These are phyloP conservation scores for Polymyxa betae DNA, from an alignment of 208 protist genomes.

Conservation along the genomic window DNA sequence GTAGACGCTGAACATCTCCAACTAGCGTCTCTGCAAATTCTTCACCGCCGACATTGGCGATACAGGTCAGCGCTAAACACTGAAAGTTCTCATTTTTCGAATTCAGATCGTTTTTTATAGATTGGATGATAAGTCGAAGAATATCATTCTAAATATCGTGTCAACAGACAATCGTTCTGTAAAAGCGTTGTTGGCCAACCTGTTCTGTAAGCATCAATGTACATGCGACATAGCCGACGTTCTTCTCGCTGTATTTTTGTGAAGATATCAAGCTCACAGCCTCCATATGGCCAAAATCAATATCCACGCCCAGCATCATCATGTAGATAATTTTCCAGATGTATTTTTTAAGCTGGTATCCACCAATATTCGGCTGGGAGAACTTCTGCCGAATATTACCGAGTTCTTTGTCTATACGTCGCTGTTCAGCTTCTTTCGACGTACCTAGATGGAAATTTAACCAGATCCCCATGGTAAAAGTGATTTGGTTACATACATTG, in stretches of 20 bases:
- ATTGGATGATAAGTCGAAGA: constrained; percentile 95
- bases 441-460: constrained; percentile 68
- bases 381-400: constrained; percentile 98
- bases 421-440: constrained; percentile 88
- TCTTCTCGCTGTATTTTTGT: constrained; percentile 82
- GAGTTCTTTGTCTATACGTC: constrained; percentile 95
- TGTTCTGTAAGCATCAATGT: constrained; percentile 94
- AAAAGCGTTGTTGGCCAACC: constrained; percentile 55
- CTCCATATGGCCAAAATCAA: constrained; percentile 99
- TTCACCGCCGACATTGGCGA: constrained; percentile 94
- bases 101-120: constrained; percentile 91
- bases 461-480: constrained; percentile 51
- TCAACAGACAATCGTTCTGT: neutral
- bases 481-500: constrained; percentile 71
- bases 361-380: constrained; percentile 79
- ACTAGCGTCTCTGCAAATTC: constrained; percentile 96
- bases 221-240: constrained; percentile 89
- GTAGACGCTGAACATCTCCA: constrained; percentile 86
- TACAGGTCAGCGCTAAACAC: constrained; percentile 91
- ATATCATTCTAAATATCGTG: constrained; percentile 78
- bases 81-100: constrained; percentile 84
- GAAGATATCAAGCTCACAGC: constrained; percentile 92
- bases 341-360: constrained; percentile 99
- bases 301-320: constrained; percentile 97
- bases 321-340: constrained; percentile 99